Evolutionary conservation across 345 rosid genomes (phyloP).

Genomic region (Populus pruinosa): DNA sequence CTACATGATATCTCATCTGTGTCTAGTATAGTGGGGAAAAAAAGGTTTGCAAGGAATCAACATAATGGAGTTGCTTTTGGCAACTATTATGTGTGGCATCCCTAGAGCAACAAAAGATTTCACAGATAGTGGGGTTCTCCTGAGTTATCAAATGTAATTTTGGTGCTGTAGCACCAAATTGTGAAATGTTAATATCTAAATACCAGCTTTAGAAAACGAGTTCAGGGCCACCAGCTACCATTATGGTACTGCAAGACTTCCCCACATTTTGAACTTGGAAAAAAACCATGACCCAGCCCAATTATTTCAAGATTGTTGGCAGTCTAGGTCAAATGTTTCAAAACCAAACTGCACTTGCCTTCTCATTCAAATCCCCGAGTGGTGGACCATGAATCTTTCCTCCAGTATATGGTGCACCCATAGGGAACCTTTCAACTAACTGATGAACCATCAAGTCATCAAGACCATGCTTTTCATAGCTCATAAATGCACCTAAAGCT

Average conservation of each 20-base stretch:
- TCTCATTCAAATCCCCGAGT: conserved; percentile 88
- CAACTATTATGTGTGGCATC: conserved; percentile 6
- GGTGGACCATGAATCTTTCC: conserved; percentile 98
- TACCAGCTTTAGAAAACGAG: background rate
- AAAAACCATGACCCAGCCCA: background rate
- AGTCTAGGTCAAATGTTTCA: conserved; percentile 10
- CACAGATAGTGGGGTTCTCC: background rate
- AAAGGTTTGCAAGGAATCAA: conserved; percentile 28
- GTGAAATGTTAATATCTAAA: background rate
- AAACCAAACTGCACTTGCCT: conserved; percentile 52
- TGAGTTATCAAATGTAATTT: background rate
- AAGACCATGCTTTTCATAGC: conserved; percentile 95
- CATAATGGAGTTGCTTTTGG: conserved; percentile 25
- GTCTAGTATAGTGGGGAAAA: background rate
- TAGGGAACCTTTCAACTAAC: conserved; percentile 97
- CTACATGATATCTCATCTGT: background rate
- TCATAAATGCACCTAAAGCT: conserved; percentile 97
- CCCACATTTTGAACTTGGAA: background rate
- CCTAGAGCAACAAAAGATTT: conserved; percentile 6
- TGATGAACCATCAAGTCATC: conserved; percentile 99
- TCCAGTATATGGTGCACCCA: conserved; percentile 99
- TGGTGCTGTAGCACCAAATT: background rate
- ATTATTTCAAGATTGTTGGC: conserved; percentile 1
- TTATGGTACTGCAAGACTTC: background rate
- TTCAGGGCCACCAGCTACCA: background rate